Evolutionary conservation across 108 stramenopile species (phyloP).

Genomic region (Parmales sp.): DNA sequence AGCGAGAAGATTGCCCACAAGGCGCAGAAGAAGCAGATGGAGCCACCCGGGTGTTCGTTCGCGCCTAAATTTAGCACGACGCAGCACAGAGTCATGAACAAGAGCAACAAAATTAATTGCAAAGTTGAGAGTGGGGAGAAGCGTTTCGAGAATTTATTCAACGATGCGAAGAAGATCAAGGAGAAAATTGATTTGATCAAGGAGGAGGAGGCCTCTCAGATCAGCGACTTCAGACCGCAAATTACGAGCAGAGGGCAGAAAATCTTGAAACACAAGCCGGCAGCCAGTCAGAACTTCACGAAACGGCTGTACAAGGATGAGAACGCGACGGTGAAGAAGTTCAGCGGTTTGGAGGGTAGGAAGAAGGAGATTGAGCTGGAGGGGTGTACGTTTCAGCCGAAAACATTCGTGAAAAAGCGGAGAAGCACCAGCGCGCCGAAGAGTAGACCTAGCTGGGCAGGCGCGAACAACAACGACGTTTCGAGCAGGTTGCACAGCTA

Average conservation of each 20-base stretch:
- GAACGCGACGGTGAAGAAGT: neutral
- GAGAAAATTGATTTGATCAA: neutral
- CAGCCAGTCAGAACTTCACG: neutral
- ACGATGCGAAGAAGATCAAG: conserved; percentile 9
- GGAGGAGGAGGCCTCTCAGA: neutral
- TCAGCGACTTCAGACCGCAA: neutral
- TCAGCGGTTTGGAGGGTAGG: neutral
- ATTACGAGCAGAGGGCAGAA: neutral
- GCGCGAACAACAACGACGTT: neutral
- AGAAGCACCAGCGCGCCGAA: neutral
- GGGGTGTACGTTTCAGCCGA: neutral
- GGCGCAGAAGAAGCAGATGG: neutral
- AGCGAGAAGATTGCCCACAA: neutral
- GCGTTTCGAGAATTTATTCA: neutral
- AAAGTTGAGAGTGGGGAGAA: too few species aligned
- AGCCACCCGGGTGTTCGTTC: neutral
- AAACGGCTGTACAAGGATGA: neutral
- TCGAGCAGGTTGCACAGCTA: neutral
- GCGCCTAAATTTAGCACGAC: neutral
- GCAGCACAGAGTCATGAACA: too few species aligned
- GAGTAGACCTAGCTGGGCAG: neutral
- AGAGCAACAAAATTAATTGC: too few species aligned
- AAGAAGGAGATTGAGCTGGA: neutral
- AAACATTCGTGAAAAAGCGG: too few species aligned
- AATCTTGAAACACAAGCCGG: neutral